Evolutionary conservation across 306 rosid genomes (phyloP), one percentile per base, ranked within the genome.

Genomic region (Cicer bijugum): DNA sequence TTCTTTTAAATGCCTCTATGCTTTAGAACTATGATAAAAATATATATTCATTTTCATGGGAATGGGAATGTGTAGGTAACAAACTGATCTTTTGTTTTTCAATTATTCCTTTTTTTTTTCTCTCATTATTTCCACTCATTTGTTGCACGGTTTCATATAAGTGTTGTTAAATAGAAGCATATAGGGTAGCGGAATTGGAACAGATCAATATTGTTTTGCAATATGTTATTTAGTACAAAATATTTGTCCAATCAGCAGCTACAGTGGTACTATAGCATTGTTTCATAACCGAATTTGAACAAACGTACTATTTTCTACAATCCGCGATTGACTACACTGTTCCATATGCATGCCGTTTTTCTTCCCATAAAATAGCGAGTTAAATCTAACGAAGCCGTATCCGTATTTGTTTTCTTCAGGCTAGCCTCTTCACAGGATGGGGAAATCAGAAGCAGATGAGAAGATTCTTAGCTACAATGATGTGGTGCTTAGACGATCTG

Each of bases 391-490:
- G 12, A 37, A 20, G 58, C 10, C 10, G 42, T 45, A 55, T 65
- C 19, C 5, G 39, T 40, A 42, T 39, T 61, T 75, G 28, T 45
- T 67, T 71, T 70, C 61, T 35, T 67, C 80, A 83, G 85, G 78
- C 74, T 71, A 68, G 39, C 43, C 33, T 61, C 64, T 66, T 67
- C 69, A 39, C 69, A 61, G 63, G 42, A 91, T 91, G 97, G 75
- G 57, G 37, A 76, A 79, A 62, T 74, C 89, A 38, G 44, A 71
- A 59, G 86, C 87, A 28, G 89, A 90, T 74, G 89, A 87, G 61
- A 91, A 84, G 84, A 84, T 91, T 84, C 91, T 94, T 23, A 86
- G 95, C 87, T 94, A 88, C 81, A 85, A 94, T 6, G 99, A 94
- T 76, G 96, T 91, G 70, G 95, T 90, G 61, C 95, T 94, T 59